phyloP scores from a whole-genome alignment of 345 rosid genomes.

The Acer campestre region DNA sequence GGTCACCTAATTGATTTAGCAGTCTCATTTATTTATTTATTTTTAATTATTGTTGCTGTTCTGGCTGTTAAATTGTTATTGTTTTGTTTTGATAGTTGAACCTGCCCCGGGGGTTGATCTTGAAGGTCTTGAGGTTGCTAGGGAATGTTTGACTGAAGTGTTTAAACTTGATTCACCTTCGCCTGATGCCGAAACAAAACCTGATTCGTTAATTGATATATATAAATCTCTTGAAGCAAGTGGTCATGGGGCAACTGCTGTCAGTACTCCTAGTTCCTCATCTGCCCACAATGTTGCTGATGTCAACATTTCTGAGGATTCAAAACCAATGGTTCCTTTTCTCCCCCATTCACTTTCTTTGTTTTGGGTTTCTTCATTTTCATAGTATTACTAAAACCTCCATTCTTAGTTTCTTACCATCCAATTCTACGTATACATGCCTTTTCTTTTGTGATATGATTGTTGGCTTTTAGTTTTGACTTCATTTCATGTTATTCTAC shows the following conservation, averaged over 20 bases:
- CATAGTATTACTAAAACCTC: not conserved
- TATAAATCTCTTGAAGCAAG: constrained; percentile 50
- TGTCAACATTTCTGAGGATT: constrained; percentile 29
- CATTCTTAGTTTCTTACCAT: not conserved
- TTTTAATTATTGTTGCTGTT: not conserved
- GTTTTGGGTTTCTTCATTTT: not conserved
- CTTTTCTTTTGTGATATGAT: not conserved
- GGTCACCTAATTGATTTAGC: too few relatives aligned
- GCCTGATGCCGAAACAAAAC: constrained; percentile 29
- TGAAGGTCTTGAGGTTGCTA: constrained; percentile 85
- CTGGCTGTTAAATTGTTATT: not conserved
- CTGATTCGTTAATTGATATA: constrained; percentile 54
- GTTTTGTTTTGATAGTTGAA: constrained; percentile 47
- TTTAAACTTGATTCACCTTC: constrained; percentile 47
- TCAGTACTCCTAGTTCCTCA: constrained; percentile 42
- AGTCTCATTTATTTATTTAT: not conserved
- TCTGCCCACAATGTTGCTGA: constrained; percentile 23
- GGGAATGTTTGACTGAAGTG: constrained; percentile 66
- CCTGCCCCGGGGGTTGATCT: constrained; percentile 66
- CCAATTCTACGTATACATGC: not conserved
- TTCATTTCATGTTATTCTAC: constrained; percentile 1
- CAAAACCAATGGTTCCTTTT: constrained; percentile 22
- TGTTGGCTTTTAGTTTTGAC: constrained; percentile 11
- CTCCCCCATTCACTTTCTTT: not conserved
- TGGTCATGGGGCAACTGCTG: constrained; percentile 25